Evolutionary conservation across 257 asterid species (phyloP), one percentile per base, ranked within the genome.

Genomic region (Solanum arcanum): DNA sequence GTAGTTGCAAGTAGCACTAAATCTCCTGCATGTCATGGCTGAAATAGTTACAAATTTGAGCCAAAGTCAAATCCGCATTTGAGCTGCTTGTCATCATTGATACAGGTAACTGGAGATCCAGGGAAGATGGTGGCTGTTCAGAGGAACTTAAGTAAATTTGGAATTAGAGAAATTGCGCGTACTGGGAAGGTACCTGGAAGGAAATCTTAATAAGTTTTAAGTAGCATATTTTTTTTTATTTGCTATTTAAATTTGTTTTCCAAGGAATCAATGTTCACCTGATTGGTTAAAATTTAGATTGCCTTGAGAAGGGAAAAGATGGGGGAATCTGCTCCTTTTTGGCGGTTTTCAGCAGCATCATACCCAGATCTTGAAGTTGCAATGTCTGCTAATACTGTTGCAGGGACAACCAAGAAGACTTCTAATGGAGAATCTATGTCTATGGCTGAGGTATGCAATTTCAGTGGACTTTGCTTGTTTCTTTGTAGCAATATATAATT

Each of bases 251-350:
- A 39, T 70, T 80, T 80, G 44, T 47, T 29, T 47, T 7, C n/a
- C 6, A 29, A 80, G 68, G 62, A 80, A 80, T 47, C 44, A 29
- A 52, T 49, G 44, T 29, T 41, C 42, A 80, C 85, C 33, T 49
- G 68, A 47, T 80, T 80, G 87, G 88, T 88, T 60, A 52, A 83
- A 86, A 35, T 56, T 56, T 91, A 97, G 99, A 97, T 97, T 91
- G 99, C 99, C 86, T 90, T 95, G 94, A 92, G 98, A 93, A 93
- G 99, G 89, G 99, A 97, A 91, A 97, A 93, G 92, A 91, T 97
- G 98, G 99, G 99, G 9, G 98, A 94, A 90, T 94, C 97, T 83
- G 98, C 99, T 75, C 99, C 99, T 25, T 97, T 97, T 92, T 97
- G 99, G 99, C 93, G 98, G 90, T 97, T 94, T 90, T 97, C 99